phyloP scores from a whole-genome alignment of 208 protist species.

The Crithidia expoeki region DNA sequence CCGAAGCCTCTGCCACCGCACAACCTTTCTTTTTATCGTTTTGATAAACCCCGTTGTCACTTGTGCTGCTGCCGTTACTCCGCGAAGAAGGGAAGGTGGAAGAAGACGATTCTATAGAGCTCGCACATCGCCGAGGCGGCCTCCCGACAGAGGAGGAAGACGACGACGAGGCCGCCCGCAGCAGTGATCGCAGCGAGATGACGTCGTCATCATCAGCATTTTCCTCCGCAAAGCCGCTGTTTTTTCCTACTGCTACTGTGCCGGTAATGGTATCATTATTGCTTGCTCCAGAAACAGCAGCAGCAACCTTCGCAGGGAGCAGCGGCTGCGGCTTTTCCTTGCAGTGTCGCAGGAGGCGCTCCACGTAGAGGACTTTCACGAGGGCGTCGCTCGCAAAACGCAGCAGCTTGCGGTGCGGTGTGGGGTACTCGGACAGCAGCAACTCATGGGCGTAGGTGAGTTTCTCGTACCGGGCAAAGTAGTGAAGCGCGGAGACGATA shows the following conservation, averaged over 20 bases:
- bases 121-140: background rate
- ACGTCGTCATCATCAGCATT: constrained; percentile 4
- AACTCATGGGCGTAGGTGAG: constrained; percentile 60
- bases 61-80: background rate
- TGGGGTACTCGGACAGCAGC: constrained; percentile 34
- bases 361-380: constrained; percentile 68
- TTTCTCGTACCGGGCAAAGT: constrained; percentile 32
- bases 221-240: background rate
- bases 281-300: background rate
- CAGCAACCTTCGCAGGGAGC: background rate
- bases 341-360: constrained; percentile 51
- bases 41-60: background rate
- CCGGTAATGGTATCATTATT: background rate
- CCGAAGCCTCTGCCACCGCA: background rate
- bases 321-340: constrained; percentile 17
- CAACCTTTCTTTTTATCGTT: background rate
- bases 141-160: background rate
- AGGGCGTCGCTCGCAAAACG: constrained; percentile 68
- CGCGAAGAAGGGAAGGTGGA: background rate
- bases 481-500: constrained; percentile 56
- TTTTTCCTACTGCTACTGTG: background rate
- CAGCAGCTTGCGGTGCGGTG: constrained; percentile 44
- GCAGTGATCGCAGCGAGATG: constrained; percentile 26
- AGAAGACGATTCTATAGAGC: background rate
- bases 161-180: constrained; percentile 28